Evolutionary conservation across 192 early-diverging fungal species (phyloP).

Genomic region (Rhizoclosmatium globosum): DNA sequence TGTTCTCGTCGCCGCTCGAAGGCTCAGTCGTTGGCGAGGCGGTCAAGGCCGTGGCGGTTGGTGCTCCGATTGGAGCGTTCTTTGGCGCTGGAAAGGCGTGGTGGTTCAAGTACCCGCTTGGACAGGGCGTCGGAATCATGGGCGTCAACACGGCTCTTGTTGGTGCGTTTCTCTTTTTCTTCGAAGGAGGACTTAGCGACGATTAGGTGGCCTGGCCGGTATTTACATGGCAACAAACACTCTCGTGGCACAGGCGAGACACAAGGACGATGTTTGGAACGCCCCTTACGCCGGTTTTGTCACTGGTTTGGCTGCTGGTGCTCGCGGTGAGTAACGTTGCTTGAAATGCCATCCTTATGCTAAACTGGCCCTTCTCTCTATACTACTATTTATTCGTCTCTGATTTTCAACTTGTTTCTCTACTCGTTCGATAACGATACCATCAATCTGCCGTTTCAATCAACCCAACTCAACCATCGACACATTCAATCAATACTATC

Average conservation of each 20-base stretch:
- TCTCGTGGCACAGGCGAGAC: conserved; percentile 26
- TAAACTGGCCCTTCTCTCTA: not conserved
- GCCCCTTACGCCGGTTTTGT: conserved; percentile 33
- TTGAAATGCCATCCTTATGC: not conserved
- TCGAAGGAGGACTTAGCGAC: not conserved
- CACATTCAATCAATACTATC: not conserved
- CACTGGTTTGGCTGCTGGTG: conserved; percentile 27
- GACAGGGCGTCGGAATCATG: conserved; percentile 8
- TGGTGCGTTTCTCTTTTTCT: conserved; percentile 10
- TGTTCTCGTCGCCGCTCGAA: conserved; percentile 17
- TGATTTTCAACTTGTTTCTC: not conserved
- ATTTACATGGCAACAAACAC: conserved; percentile 11
- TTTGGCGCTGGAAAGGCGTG: conserved; percentile 27
- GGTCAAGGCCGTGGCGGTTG: conserved; percentile 13
- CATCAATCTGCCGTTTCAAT: not conserved
- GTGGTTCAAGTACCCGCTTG: conserved; percentile 32
- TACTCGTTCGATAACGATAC: not conserved
- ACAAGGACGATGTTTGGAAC: conserved; percentile 42
- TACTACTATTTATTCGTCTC: not conserved
- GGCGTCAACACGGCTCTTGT: not conserved
- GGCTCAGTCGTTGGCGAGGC: conserved; percentile 15
- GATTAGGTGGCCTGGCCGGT: conserved; percentile 21
- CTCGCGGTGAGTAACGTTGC: conserved; percentile 3
- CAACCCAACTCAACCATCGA: not conserved
- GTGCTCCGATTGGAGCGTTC: conserved; percentile 22